Evolutionary conservation across 148 eudicot genomes (phyloP).

Genomic region (Simmondsia chinensis): DNA sequence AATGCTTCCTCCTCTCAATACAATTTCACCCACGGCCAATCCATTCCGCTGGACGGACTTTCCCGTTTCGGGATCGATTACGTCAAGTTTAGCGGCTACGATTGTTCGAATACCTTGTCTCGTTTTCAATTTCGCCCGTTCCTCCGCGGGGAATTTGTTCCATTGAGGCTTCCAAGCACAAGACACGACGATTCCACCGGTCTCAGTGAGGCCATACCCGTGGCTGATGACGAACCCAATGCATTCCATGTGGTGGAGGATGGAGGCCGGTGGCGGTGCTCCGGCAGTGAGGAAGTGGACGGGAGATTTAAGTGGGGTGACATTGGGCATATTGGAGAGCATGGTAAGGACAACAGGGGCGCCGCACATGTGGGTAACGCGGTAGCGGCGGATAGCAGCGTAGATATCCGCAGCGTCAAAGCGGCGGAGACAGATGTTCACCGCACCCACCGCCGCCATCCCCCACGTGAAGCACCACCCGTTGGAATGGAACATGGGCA

Average conservation of each 20-base stretch:
- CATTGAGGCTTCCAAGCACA: slow-evolving; percentile 21
- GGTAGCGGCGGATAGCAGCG: slow-evolving; percentile 5
- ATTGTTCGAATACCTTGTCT: slow-evolving; percentile 22
- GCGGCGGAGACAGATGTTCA: slow-evolving; percentile 14
- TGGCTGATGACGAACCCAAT: slow-evolving; percentile 14
- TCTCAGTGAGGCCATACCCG: slow-evolving; percentile 17
- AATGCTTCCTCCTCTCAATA: slow-evolving; percentile 7
- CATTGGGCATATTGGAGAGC: not conserved
- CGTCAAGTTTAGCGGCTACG: slow-evolving; percentile 9
- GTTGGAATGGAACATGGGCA: slow-evolving; percentile 22
- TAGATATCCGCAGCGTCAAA: slow-evolving; percentile 1
- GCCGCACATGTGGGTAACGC: slow-evolving; percentile 13
- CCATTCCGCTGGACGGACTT: slow-evolving; percentile 17
- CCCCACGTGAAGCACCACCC: slow-evolving; percentile 21
- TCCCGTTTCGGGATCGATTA: slow-evolving; percentile 10
- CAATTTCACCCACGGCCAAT: slow-evolving; percentile 11
- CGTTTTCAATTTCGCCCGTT: slow-evolving; percentile 14
- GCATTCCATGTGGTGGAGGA: slow-evolving; percentile 6
- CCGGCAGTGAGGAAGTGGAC: slow-evolving; percentile 11
- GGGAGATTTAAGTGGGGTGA: not conserved
- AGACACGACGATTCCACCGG: slow-evolving; percentile 6
- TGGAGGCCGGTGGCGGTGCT: slow-evolving; percentile 16
- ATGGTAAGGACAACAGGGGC: no score
- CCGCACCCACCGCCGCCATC: slow-evolving; percentile 14
- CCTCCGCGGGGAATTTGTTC: slow-evolving; percentile 9